Evolutionary conservation across 192 early-diverging fungal species (phyloP).

Genomic region (Backusella parvicylindrica): DNA sequence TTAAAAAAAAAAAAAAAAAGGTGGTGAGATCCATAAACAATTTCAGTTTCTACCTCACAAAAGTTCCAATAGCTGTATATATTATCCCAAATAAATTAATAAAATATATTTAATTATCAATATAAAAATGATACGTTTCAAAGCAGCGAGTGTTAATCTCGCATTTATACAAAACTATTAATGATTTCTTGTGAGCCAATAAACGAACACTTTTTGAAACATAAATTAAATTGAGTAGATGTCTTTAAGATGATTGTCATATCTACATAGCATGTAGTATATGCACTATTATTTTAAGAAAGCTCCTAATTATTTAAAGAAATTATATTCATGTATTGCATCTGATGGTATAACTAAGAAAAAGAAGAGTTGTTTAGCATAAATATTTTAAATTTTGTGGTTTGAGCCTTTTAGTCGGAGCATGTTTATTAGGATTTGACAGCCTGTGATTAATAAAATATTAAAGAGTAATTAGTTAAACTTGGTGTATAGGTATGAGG

Average conservation of each 20-base stretch:
- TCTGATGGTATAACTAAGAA: background rate
- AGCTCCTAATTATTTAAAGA: background rate
- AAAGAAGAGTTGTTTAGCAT: background rate
- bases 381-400: background rate
- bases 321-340: background rate
- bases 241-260: background rate
- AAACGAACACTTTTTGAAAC: background rate
- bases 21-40: too few species aligned
- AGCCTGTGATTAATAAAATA: background rate
- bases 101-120: background rate
- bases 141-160: background rate
- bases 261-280: background rate
- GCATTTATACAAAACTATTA: background rate
- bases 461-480: background rate
- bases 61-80: too few species aligned
- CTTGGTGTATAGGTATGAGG: background rate
- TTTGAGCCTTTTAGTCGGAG: background rate
- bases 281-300: too few species aligned
- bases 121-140: background rate
- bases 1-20: too few species aligned
- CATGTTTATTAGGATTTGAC: background rate
- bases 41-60: too few species aligned
- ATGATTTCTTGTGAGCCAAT: background rate
- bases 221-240: background rate
- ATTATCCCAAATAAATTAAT: background rate